Percentiles rank a stretch among this genome's conserved stretches.
Conservation (phyloP, 768 basidiomycete species). For the Fibroporia radiculosa region DNA sequence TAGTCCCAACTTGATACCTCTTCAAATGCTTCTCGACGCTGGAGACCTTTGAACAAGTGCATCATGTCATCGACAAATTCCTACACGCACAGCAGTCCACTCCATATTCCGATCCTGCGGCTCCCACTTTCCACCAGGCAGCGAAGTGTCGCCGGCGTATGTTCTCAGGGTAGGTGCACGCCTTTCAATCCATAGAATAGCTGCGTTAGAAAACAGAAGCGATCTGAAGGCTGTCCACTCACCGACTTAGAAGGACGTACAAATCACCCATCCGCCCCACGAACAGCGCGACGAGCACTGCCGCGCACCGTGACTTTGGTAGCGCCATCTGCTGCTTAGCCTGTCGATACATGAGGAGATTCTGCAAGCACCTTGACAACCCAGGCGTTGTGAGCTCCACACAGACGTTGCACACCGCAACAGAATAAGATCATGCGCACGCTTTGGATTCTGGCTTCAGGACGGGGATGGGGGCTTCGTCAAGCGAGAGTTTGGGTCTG, state of each 20-base stretch:
- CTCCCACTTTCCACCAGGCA: constrained; percentile 84
- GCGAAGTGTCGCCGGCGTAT: constrained; percentile 83
- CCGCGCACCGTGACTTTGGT: constrained; percentile 57
- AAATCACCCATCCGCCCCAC: constrained; percentile 78
- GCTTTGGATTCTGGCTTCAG: constrained; percentile 44
- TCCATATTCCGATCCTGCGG: constrained; percentile 59
- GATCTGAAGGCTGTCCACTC: constrained; percentile 18
- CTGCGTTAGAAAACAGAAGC: not conserved
- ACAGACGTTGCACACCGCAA: not conserved
- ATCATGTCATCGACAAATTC: not conserved
- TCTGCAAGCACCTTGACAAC: constrained; percentile 44
- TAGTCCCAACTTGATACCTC: constrained; percentile 49
- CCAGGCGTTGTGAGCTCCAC: not conserved
- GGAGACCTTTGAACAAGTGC: not conserved
- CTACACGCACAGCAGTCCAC: constrained; percentile 63
- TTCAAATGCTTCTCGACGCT: constrained; percentile 87
- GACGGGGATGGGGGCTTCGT: constrained; percentile 36
- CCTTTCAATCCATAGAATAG: constrained; percentile 29
- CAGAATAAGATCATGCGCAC: constrained; percentile 20
- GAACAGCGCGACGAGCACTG: constrained; percentile 80
- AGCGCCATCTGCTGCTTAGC: constrained; percentile 30
- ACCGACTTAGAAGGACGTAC: constrained; percentile 81
- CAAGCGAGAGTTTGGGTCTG: constrained; percentile 33
- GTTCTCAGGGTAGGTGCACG: constrained; percentile 64
- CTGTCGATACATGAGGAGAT: constrained; percentile 41